phyloP scores from a whole-genome alignment of 768 basidiomycete genomes.

The Suillus subalutaceus region DNA sequence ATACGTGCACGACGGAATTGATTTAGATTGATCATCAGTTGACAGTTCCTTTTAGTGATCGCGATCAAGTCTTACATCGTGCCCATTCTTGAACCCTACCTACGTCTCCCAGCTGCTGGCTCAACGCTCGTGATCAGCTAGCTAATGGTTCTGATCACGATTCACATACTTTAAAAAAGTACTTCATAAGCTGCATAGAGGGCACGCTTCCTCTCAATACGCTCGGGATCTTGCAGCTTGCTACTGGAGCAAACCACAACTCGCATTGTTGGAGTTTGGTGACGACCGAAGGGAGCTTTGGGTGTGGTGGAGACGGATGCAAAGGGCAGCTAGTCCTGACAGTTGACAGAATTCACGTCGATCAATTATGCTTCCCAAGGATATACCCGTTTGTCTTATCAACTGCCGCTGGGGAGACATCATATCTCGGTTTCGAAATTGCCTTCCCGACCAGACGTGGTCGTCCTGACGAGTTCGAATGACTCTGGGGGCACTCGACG shows the following conservation, averaged over 20 bases:
- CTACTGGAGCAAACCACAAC: slow-evolving; percentile 83
- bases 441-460: too few species aligned
- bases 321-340: slow-evolving; percentile 51
- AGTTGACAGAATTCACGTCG: slow-evolving; percentile 44
- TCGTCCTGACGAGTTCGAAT: too few species aligned
- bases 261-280: slow-evolving; percentile 49
- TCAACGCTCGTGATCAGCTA: slow-evolving; percentile 53
- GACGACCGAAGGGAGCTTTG: slow-evolving; percentile 50
- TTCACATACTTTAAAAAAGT: slow-evolving; percentile 41
- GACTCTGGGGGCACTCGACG: too few species aligned
- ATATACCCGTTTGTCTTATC: too few species aligned
- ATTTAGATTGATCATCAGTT: too few species aligned
- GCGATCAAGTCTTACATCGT: too few species aligned
- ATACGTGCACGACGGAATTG: too few species aligned
- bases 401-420: too few species aligned
- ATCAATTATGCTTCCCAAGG: slow-evolving; percentile 30
- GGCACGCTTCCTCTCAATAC: slow-evolving; percentile 29
- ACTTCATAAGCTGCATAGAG: slow-evolving; percentile 29
- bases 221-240: slow-evolving; percentile 50
- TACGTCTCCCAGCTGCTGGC: slow-evolving; percentile 43
- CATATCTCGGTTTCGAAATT: too few species aligned
- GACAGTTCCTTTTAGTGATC: too few species aligned
- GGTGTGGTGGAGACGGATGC: slow-evolving; percentile 74
- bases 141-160: slow-evolving; percentile 43
- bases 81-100: neutral